Base-by-base conservation (phyloP, 805 yeast genomes). In the Pichia sporocuriosa region DNA sequence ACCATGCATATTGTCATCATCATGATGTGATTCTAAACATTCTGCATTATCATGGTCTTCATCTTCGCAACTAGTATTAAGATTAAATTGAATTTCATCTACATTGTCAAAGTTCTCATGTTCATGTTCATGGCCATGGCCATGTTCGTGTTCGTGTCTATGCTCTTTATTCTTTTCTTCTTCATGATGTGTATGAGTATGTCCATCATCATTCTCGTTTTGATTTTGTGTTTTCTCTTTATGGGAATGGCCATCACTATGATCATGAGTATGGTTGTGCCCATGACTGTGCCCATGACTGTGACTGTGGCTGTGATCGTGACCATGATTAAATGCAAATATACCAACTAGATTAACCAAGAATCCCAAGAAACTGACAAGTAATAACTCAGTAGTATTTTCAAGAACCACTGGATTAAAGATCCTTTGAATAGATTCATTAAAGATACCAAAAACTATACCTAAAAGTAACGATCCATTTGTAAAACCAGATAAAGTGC, bases 401-500 rank as follows among this genome's bases (percentile, higher is more conserved):
- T 84, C 83, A 30, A 93, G 64, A 41, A 69, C 73, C 1, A 88
- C 83, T 0, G 97, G 97, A 49, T 79, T 72, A 35, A 78, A 69
- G 23, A 93, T 69, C 47, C 98, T 72, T 40, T 87, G 90, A 22
- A 86, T 52, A 0, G 97, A 93, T 60, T 93, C 96, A 48, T 85
- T 79, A 20, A 84, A 71, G 34, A 93, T 88, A 16, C 95, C 93
- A 20, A 83, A 81, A 20, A 93, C 89, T 35, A 93, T 90, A 2
- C 95, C 96, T 20, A 94, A 62, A 32, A 93, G 67, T 38, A 93
- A 62, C 7, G 94, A 82, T 4, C 96, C 98, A 59, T 93, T 93
- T 4, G 97, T 84, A 55, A 93, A 93, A 0, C 98, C 98, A 0
- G 97, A 93, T 42, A 93, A 68, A 2, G 94, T 88, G 59, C 89